phyloP scores from a whole-genome alignment of 345 rosid genomes.

The Boechera divaricarpa region DNA sequence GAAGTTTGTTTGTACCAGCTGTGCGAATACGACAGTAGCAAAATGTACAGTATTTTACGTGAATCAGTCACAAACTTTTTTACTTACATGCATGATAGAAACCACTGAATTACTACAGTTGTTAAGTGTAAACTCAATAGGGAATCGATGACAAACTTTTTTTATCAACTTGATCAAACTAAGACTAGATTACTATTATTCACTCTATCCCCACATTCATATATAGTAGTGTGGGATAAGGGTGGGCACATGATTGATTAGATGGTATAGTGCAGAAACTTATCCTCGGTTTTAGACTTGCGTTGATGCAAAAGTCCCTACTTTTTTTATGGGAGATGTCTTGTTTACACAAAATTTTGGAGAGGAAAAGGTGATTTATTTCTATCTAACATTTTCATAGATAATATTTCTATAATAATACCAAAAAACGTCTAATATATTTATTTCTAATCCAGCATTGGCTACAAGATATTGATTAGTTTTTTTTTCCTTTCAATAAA shows the following conservation, averaged over 20 bases:
- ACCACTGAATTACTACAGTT: slow-evolving; percentile 9
- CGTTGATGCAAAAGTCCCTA: background rate
- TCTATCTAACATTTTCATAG: background rate
- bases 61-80: slow-evolving; percentile 3
- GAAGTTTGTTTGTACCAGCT: slow-evolving; percentile 30
- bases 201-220: background rate
- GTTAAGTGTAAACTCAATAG: background rate
- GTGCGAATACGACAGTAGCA: slow-evolving; percentile 11
- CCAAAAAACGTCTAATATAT: background rate
- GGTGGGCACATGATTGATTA: background rate
- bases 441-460: background rate
- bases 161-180: background rate
- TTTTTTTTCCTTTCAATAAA: too few species aligned
- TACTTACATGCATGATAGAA: background rate
- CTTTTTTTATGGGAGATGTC: background rate
- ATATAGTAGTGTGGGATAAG: background rate
- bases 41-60: background rate
- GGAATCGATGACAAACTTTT: background rate
- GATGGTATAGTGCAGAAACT: background rate
- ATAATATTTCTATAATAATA: background rate
- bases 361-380: background rate
- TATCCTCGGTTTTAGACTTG: background rate
- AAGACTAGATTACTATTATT: background rate
- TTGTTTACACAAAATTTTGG: background rate
- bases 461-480: background rate